Evolutionary conservation across 495 filamentous ascomycete species (phyloP).

Genomic region (Oidiodendron maius): DNA sequence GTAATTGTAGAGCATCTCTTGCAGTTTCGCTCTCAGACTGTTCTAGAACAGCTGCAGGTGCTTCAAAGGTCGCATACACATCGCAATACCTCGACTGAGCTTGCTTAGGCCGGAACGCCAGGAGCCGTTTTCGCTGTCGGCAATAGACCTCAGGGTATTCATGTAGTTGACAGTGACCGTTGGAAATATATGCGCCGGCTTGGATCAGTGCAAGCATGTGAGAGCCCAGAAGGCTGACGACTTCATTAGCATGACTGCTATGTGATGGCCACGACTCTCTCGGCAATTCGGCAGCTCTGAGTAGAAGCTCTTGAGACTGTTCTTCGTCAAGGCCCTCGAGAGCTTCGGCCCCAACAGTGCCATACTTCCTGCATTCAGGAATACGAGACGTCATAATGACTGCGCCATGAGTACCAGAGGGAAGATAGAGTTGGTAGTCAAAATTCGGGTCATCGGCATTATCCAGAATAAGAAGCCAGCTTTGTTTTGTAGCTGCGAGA

Average conservation of each 20-base stretch:
- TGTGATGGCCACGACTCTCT: slow-evolving; percentile 15
- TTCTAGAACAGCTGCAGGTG: slow-evolving; percentile 17
- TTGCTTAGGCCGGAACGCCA: slow-evolving; percentile 14
- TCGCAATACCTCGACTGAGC: slow-evolving; percentile 19
- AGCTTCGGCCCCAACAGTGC: slow-evolving; percentile 26
- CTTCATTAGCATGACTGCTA: slow-evolving; percentile 18
- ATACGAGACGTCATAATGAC: slow-evolving; percentile 40
- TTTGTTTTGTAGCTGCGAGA: slow-evolving; percentile 21
- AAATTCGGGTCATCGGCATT: slow-evolving; percentile 38
- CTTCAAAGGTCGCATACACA: slow-evolving; percentile 21
- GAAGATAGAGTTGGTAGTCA: slow-evolving; percentile 29
- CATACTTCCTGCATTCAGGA: slow-evolving; percentile 23
- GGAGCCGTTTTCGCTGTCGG: slow-evolving; percentile 15
- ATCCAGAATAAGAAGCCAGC: too few relatives aligned
- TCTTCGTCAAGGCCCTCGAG: slow-evolving; percentile 26
- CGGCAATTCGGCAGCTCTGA: slow-evolving; percentile 29
- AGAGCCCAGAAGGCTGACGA: slow-evolving; percentile 27
- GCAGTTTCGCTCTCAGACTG: slow-evolving; percentile 15
- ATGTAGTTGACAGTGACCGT: slow-evolving; percentile 18
- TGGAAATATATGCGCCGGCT: slow-evolving; percentile 28
- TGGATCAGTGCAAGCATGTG: slow-evolving; percentile 34
- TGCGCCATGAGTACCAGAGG: slow-evolving; percentile 25
- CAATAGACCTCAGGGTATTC: slow-evolving; percentile 27
- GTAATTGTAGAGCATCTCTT: not conserved
- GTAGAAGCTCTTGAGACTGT: slow-evolving; percentile 21